These are phyloP conservation scores for Euphorbia lathyris DNA, from an alignment of 345 rosid genomes.

Conservation along the genomic window DNA sequence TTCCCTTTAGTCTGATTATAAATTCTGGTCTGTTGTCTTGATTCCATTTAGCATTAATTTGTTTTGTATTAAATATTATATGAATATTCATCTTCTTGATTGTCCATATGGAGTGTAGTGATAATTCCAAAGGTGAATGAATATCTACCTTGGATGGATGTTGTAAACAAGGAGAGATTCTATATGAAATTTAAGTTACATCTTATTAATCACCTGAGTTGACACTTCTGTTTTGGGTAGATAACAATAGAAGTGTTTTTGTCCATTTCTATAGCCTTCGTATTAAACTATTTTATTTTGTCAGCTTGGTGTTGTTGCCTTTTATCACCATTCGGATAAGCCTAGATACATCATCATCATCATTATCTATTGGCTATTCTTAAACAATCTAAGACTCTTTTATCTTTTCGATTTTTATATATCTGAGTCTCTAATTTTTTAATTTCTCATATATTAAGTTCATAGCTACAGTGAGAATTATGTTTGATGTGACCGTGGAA, in stretches of 20 bases:
- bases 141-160: background rate
- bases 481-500: too few relatives aligned
- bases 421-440: too few relatives aligned
- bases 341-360: background rate
- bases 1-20: background rate
- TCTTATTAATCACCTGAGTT: background rate
- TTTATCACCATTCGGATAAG: slow-evolving; percentile 13
- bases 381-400: too few relatives aligned
- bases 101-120: background rate
- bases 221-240: background rate
- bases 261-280: background rate
- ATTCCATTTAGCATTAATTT: background rate
- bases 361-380: too few relatives aligned
- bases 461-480: too few relatives aligned
- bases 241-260: background rate
- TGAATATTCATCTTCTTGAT: background rate
- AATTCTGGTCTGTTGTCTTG: background rate
- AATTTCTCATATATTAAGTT: too few relatives aligned
- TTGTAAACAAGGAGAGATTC: slow-evolving; percentile 6
- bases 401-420: too few relatives aligned
- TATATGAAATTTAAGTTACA: slow-evolving; percentile 3
- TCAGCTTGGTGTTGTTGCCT: background rate
- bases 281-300: background rate
- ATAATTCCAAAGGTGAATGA: background rate
- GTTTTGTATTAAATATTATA: too few relatives aligned